Evolutionary conservation across 2,329 filamentous ascomycete species (phyloP).

Genomic region (Capronia epimyces): DNA sequence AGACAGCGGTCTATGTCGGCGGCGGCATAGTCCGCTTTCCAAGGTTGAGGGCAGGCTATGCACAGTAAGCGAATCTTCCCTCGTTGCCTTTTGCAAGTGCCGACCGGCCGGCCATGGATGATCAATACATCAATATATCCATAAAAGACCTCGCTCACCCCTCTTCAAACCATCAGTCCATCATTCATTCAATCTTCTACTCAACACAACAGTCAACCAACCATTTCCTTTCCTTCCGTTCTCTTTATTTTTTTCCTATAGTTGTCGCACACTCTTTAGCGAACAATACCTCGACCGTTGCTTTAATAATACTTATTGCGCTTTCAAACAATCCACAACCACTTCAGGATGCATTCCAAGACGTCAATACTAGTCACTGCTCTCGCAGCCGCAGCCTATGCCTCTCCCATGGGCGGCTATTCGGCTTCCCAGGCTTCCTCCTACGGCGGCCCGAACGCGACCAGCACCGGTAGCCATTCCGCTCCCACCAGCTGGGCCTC

Average conservation of each 20-base stretch:
- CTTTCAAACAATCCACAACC: not conserved
- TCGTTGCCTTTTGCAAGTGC: not conserved
- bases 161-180: constrained; percentile 2
- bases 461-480: constrained; percentile 3
- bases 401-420: constrained; percentile 17
- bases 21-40: not conserved
- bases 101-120: not conserved
- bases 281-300: not conserved
- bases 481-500: constrained; percentile 7
- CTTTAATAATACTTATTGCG: constrained; percentile 1
- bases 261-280: constrained; percentile 26
- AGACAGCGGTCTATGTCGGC: not conserved
- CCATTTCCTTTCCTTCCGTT: constrained; percentile 11
- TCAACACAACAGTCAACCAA: no score
- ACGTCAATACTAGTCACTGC: constrained; percentile 21
- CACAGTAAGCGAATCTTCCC: not conserved
- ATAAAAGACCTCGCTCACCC: constrained; percentile 7
- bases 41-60: constrained; percentile 5
- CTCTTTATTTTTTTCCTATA: constrained; percentile 16
- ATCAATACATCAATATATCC: not conserved
- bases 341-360: constrained; percentile 22
- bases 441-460: constrained; percentile 5
- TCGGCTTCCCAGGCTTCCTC: not conserved
- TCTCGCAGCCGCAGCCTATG: constrained; percentile 19
- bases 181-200: constrained; percentile 18